phyloP scores from a whole-genome alignment of 2,329 filamentous ascomycete genomes.

The Paecilomyces sp. region DNA sequence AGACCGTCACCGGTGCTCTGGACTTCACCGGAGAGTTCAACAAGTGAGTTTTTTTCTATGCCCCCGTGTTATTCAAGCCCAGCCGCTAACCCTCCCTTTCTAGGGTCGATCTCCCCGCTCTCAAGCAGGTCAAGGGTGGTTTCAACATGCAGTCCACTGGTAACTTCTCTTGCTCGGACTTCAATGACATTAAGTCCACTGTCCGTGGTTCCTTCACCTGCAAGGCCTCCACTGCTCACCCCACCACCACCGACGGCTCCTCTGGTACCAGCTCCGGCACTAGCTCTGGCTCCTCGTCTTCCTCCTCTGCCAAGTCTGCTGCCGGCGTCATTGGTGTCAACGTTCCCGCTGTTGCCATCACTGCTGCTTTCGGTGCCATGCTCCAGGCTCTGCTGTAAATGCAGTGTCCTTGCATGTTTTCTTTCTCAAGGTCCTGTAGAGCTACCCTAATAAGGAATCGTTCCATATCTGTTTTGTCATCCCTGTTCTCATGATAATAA shows the following conservation, averaged over 20 bases:
- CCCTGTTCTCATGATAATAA: conserved; percentile 35
- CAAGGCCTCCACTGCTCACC: conserved; percentile 27
- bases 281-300: conserved; percentile 20
- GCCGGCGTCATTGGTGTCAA: conserved; percentile 27
- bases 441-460: conserved; percentile 28
- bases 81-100: neutral
- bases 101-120: conserved; percentile 63
- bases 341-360: conserved; percentile 33
- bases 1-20: conserved; percentile 69
- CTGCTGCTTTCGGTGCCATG: conserved; percentile 38
- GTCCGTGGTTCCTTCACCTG: conserved; percentile 44
- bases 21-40: conserved; percentile 80
- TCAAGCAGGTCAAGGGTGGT: conserved; percentile 63
- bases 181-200: conserved; percentile 41
- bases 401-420: conserved; percentile 26
- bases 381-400: conserved; percentile 41
- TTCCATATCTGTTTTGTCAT: conserved; percentile 10
- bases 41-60: conserved; percentile 52
- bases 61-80: neutral
- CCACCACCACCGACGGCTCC: conserved; percentile 25
- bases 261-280: conserved; percentile 18
- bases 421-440: conserved; percentile 29
- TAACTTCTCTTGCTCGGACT: conserved; percentile 52
- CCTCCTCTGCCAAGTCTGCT: conserved; percentile 25
- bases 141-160: conserved; percentile 63